phyloP scores from a whole-genome alignment of 805 yeast genomes.

The Yarrowia sp. region DNA sequence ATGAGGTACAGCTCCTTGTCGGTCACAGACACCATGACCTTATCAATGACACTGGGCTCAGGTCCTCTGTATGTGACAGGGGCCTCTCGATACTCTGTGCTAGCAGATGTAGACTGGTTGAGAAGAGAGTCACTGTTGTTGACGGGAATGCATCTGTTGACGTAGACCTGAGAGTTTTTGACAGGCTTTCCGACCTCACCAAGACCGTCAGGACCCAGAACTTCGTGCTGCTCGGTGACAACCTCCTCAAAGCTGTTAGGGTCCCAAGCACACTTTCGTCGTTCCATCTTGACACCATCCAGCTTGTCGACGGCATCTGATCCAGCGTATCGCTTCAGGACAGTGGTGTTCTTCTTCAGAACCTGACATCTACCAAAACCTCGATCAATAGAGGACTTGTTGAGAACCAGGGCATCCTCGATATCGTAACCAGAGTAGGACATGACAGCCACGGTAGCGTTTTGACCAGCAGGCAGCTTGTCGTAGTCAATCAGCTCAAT shows the following conservation, averaged over 20 bases:
- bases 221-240: conserved; percentile 63
- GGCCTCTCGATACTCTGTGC: conserved; percentile 75
- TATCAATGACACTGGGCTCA: conserved; percentile 91
- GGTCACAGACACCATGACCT: conserved; percentile 94
- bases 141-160: conserved; percentile 85
- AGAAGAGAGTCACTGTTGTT: conserved; percentile 71
- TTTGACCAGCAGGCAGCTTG: conserved; percentile 97
- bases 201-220: conserved; percentile 90
- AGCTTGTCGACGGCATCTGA: conserved; percentile 81
- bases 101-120: conserved; percentile 36
- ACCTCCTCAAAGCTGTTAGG: conserved; percentile 44
- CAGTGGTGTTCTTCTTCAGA: conserved; percentile 83
- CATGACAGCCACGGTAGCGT: conserved; percentile 99
- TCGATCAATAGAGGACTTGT: conserved; percentile 89
- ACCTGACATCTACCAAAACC: conserved; percentile 99
- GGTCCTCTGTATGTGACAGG: conserved; percentile 93
- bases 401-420: conserved; percentile 95
- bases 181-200: conserved; percentile 93
- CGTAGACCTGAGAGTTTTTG: conserved; percentile 89
- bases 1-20: conserved; percentile 93
- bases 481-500: conserved; percentile 94
- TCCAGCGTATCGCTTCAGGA: conserved; percentile 86
- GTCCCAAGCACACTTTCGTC: conserved; percentile 13
- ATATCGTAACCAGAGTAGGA: conserved; percentile 98
- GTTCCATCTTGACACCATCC: conserved; percentile 83